Conservation (phyloP, 148 eudicot genomes). For the Nepenthes mirabilis region DNA sequence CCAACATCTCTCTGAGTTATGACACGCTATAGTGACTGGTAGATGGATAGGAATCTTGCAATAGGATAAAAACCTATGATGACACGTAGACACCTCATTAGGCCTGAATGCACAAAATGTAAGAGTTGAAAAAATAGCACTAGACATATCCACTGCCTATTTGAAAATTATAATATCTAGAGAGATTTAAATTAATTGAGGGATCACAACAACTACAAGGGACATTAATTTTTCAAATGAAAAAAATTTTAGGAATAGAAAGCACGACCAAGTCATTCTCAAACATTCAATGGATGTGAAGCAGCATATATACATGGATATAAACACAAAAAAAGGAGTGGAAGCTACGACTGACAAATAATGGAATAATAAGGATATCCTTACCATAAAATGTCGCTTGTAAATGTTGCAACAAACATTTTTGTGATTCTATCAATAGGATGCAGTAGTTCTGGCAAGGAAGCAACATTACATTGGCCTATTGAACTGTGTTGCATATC, state of each 20-base stretch:
- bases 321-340: neutral
- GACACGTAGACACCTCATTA: constrained; percentile 4
- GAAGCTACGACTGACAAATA: neutral
- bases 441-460: constrained; percentile 68
- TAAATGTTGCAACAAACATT: constrained; percentile 81
- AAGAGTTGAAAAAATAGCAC: neutral
- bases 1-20: constrained; percentile 79
- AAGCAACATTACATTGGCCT: constrained; percentile 29
- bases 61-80: constrained; percentile 65
- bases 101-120: neutral
- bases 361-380: constrained; percentile 1
- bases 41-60: constrained; percentile 68
- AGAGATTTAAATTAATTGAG: no score
- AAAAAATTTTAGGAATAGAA: no score
- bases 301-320: neutral
- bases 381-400: constrained; percentile 74
- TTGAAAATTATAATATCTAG: no score
- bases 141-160: no score
- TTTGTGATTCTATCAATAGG: constrained; percentile 53
- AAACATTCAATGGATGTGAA: neutral
- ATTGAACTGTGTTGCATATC: constrained; percentile 24
- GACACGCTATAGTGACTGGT: constrained; percentile 79
- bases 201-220: no score
- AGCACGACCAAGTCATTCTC: no score
- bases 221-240: no score